Conservation (phyloP, 441 rosid species). For the Syzygium syzygioides region DNA sequence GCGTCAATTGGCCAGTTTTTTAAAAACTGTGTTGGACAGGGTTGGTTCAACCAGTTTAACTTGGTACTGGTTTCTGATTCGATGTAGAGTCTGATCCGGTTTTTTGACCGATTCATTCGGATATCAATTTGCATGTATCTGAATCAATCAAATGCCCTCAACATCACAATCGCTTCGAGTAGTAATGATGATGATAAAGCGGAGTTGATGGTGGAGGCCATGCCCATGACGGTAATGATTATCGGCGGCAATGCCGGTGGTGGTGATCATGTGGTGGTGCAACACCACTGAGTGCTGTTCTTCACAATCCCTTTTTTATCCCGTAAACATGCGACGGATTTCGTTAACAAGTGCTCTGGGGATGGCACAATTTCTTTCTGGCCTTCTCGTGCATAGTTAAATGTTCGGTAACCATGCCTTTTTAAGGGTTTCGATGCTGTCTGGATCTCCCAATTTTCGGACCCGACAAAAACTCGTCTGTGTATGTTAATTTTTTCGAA, state of each 20-base stretch:
- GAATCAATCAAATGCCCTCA: background rate
- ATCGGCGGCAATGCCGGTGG: background rate
- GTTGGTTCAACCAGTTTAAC: background rate
- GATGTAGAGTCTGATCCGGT: fast-evolving
- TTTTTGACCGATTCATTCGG: background rate
- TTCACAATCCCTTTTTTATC: background rate
- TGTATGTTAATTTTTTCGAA: background rate
- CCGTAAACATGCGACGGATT: background rate
- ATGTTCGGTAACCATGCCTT: background rate
- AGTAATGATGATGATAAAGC: background rate
- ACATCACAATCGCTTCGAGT: background rate
- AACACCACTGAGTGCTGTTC: background rate
- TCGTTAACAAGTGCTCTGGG: background rate
- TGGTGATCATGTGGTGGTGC: background rate
- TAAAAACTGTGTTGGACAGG: background rate
- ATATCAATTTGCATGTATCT: background rate
- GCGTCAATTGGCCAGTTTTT: background rate
- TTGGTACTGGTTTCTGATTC: background rate
- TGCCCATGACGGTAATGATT: background rate
- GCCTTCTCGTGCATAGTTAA: background rate
- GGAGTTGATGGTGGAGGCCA: background rate
- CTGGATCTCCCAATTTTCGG: background rate
- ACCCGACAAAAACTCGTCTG: background rate
- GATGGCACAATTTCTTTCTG: background rate
- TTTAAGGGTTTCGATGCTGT: background rate